Evolutionary conservation across 169 alveolate genomes (phyloP).

Genomic region (Miamiensis avidus): DNA sequence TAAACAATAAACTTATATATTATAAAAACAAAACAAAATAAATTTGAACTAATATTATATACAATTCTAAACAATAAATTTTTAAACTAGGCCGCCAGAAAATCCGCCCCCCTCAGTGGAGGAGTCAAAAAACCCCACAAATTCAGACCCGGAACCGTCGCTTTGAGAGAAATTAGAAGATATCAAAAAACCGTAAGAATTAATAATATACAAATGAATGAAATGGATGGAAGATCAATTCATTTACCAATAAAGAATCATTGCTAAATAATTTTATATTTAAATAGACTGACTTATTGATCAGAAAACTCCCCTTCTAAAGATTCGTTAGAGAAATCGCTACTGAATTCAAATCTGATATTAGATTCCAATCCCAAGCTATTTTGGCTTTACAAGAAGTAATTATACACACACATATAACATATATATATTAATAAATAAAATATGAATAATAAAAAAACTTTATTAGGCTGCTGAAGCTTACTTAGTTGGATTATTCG

Average conservation of each 20-base stretch:
- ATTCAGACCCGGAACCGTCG: constrained; percentile 98
- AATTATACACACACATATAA: constrained; percentile 58
- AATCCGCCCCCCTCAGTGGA: constrained; percentile 91
- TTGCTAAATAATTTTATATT: too few relatives aligned
- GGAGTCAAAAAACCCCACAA: constrained; percentile 97
- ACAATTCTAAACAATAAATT: not conserved
- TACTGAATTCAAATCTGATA: constrained; percentile 90
- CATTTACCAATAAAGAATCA: too few relatives aligned
- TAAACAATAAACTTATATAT: too few relatives aligned
- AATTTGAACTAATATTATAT: too few relatives aligned
- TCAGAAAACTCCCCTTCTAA: constrained; percentile 96
- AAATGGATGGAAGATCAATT: too few relatives aligned
- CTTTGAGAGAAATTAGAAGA: constrained; percentile 96
- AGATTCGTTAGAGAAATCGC: constrained; percentile 96
- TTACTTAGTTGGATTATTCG: constrained; percentile 97
- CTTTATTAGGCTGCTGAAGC: constrained; percentile 95
- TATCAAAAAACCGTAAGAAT: constrained; percentile 94
- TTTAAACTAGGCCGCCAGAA: constrained; percentile 93
- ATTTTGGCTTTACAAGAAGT: constrained; percentile 96
- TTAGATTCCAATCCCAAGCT: constrained; percentile 93
- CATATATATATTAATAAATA: too few relatives aligned
- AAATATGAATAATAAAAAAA: too few relatives aligned
- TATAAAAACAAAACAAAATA: not conserved
- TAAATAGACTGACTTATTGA: constrained; percentile 73
- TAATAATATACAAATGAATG: too few relatives aligned